A percentile compares a stretch with the other conserved stretches of the same genome.
Evolutionary conservation across 495 filamentous ascomycete species (phyloP).

Genomic region (Penicillium samsonianum): DNA sequence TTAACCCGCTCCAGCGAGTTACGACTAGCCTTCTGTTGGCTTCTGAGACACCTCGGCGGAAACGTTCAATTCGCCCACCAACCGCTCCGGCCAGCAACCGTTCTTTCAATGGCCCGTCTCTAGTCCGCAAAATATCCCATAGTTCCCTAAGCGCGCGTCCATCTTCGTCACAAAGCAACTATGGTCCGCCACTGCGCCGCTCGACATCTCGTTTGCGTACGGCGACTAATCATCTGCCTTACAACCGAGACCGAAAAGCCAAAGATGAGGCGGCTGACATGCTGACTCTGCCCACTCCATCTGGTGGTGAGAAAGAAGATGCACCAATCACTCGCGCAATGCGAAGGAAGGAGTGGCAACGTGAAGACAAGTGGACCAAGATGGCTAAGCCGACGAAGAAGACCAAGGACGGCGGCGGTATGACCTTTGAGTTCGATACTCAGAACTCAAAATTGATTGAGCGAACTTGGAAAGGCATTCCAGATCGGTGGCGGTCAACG

Average conservation of each 20-base stretch:
- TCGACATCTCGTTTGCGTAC: conserved; percentile 55
- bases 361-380: conserved; percentile 94
- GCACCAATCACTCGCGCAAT: conserved; percentile 58
- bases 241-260: conserved; percentile 70
- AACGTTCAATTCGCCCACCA: conserved; percentile 52
- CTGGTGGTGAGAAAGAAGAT: conserved; percentile 55
- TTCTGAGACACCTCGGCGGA: conserved; percentile 62
- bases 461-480: conserved; percentile 96
- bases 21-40: conserved; percentile 64
- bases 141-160: conserved; percentile 33
- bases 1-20: conserved; percentile 62
- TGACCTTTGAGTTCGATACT: conserved; percentile 87
- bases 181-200: conserved; percentile 39
- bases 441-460: conserved; percentile 83
- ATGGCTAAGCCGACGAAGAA: conserved; percentile 76
- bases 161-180: conserved; percentile 50
- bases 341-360: conserved; percentile 76
- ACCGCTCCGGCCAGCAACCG: conserved; percentile 44
- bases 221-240: conserved; percentile 72
- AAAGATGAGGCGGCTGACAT: conserved; percentile 89
- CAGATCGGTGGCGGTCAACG: conserved; percentile 89
- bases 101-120: conserved; percentile 56
- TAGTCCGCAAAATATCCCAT: conserved; percentile 47
- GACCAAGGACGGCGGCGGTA: conserved; percentile 68
- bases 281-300: conserved; percentile 73